Conservation (phyloP, 202 grass and related monocot species). For the Panicum virgatum region DNA sequence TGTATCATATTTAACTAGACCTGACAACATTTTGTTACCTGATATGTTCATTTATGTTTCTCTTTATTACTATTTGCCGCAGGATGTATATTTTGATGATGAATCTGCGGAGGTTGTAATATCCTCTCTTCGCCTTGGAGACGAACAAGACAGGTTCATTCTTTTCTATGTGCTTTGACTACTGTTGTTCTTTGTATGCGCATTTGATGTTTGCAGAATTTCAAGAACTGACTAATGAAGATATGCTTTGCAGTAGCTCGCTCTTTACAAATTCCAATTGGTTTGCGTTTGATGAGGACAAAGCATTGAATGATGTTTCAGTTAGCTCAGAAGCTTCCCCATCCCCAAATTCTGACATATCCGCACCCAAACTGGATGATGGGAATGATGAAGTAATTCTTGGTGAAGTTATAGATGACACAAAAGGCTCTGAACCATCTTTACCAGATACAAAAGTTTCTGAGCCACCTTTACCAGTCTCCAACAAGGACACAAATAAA, state of each 20-base stretch:
- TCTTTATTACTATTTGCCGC: constrained; percentile 12
- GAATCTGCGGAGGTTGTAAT: constrained; percentile 95
- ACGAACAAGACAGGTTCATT: constrained; percentile 73
- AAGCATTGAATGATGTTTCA: constrained; percentile 45
- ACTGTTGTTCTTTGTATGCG: constrained; percentile 14
- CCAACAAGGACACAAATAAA: constrained; percentile 21
- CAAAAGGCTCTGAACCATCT: constrained; percentile 32
- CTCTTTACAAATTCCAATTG: constrained; percentile 93
- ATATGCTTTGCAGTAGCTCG: constrained; percentile 57
- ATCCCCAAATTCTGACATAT: constrained; percentile 54
- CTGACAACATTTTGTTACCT: constrained; percentile 25
- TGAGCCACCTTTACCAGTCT: not conserved
- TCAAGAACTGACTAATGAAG: constrained; percentile 13
- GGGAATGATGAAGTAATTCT: constrained; percentile 51
- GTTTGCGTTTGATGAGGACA: constrained; percentile 89
- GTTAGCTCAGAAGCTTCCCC: constrained; percentile 45
- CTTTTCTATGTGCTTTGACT: constrained; percentile 28
- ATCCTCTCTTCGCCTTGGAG: constrained; percentile 77
- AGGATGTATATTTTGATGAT: constrained; percentile 99
- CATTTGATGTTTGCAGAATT: constrained; percentile 24
- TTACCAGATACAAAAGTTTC: constrained; percentile 32
- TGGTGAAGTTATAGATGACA: constrained; percentile 35
- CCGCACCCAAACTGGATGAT: constrained; percentile 27
- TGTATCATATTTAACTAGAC: constrained; percentile 22
- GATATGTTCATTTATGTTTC: not conserved